Evolutionary conservation across 495 filamentous ascomycete genomes (phyloP).

Genomic region (Podospora bellae-mahoneyi): DNA sequence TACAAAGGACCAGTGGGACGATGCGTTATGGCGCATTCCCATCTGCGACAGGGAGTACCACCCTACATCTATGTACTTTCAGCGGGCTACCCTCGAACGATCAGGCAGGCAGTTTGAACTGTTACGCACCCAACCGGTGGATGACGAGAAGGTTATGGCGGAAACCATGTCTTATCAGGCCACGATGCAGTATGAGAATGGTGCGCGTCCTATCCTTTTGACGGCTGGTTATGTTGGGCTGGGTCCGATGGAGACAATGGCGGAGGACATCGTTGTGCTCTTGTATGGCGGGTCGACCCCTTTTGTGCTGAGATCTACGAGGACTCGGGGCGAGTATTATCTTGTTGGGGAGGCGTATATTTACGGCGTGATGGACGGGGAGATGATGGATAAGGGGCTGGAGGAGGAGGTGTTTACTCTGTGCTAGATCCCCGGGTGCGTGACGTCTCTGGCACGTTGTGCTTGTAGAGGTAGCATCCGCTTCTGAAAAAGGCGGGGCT

Average conservation of each 20-base stretch:
- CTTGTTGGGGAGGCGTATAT: constrained; percentile 1
- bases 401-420: not conserved
- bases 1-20: not conserved
- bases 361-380: not conserved
- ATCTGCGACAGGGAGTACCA: not conserved
- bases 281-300: not conserved
- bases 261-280: not conserved
- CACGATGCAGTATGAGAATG: not conserved
- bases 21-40: not conserved
- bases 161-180: not conserved
- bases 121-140: not conserved
- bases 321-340: not conserved
- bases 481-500: no score
- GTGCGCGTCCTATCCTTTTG: not conserved
- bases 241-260: not conserved
- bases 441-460: no score
- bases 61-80: not conserved
- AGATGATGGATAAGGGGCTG: not conserved
- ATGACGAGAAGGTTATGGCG: not conserved
- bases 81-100: not conserved
- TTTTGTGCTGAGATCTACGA: not conserved
- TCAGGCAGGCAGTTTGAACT: not conserved
- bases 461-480: no score
- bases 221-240: not conserved
- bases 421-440: no score